Base-by-base conservation (phyloP, 2,329 filamentous ascomycete species). In the Alternaria sp. region DNA sequence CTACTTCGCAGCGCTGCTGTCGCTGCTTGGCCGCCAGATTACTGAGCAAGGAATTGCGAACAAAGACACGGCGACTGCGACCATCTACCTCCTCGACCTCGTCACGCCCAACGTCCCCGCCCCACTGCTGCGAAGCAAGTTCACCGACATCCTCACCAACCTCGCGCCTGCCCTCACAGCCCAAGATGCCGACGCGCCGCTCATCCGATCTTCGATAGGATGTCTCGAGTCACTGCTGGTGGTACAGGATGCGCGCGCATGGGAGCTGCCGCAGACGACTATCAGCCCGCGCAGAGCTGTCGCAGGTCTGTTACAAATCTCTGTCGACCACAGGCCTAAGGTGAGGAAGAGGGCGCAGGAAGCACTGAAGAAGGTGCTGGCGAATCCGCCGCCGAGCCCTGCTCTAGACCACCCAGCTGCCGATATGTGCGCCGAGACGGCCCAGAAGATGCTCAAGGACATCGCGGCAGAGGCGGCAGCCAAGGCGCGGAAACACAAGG, bases 1-100 rank as follows among this genome's bases (percentile, higher is more conserved):
- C 63, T 99, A 98, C 81, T 97, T 98, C 76, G 94, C 94, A 16
- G 94, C 95, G n/a, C 88, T 99, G 5, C 86, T 99, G 46, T 92
- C 94, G 38, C 86, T 99, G 4, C 87, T 99, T 3, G 87, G 89
- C 71, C 92, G 96, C 80, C 90, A 92, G 28, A 86, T 91, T 55
- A 87, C 85, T 40, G 79, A 83, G 66, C 81, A 85, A 58, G 90
- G 88, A 53, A 87, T 88, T 56, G 84, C 91, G 57, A 94, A 94
- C 77, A 92, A 92, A 78, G 93, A 96, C 66, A 84, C 96, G 62
- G 91, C 92, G 32, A 89, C 91, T 22, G 92, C 94, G 3, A 91
- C 96, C 67, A 91, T 99, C 70, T 99, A 99, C 80, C 89, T 99
- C 16, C 92, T 99, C 82, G 94, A 99, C 80, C 85, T 97, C 68